Base-by-base conservation (phyloP, 2,329 filamentous ascomycete genomes). In the Microsporum audouinii region DNA sequence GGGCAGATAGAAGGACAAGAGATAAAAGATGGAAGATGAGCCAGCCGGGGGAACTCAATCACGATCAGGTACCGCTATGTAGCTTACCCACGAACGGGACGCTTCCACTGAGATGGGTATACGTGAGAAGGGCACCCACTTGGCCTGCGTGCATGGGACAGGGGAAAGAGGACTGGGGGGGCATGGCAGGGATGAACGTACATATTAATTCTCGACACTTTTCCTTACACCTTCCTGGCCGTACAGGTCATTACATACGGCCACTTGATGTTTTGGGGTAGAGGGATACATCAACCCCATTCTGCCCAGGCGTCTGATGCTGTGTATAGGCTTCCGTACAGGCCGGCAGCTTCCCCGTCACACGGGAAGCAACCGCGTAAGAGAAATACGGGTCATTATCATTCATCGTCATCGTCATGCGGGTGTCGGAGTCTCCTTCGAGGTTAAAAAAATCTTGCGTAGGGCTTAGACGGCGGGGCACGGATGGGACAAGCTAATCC, bases 101-200 rank as follows among this genome's bases (percentile, higher is more conserved):
- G 49, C 49, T 55, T 55, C 49, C 49, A 55, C 49, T 55, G 49
- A 55, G 49, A 55, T 55, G 49, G 49, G 49, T 55, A 55, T 55
- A 55, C 49, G 49, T 55, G 49, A 55, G 49, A 55, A 55, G 49
- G 36, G 49, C 49, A 36, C 14, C 49, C 49, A 55, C 49, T 55
- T 36, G 31, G 49, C 49, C 49, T 55, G 49, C 49, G 49, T 55
- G 49, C 49, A 55, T 55, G 49, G 45, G 33, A n/a, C 29, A 36
- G 49, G 49, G 49, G 49, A 17, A 55, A 31, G 14, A 36, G 49
- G 33, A 31, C 49, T 31, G 49, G 49, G 49, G 43, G 49, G 49
- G 49, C 49, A 55, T 29, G 33, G 31, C 49, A 55, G 31, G 49
- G 49, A 55, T 55, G 49, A 31, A 55, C 49, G 31, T 34, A 33